Conservation (phyloP, 2,329 filamentous ascomycete species). For the Penicillium sp. region DNA sequence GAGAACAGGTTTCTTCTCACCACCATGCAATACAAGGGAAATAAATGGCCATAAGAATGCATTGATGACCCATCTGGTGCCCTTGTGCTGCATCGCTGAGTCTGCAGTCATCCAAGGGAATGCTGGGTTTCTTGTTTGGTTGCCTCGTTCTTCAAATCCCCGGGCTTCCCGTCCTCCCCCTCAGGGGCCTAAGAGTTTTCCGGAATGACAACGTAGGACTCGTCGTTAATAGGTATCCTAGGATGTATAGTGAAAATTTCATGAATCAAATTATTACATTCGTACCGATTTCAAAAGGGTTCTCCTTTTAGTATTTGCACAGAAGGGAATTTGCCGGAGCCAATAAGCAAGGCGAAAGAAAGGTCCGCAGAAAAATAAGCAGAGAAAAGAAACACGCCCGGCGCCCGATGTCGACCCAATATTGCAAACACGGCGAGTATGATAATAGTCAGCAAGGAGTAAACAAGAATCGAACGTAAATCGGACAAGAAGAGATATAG, state of each 20-base stretch:
- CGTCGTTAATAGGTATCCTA: not conserved
- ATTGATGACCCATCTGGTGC: not conserved
- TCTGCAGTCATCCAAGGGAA: not conserved
- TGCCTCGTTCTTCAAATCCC: not conserved
- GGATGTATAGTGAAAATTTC: not conserved
- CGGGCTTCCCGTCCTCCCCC: not conserved
- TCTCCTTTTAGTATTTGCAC: not conserved
- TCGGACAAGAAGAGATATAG: not conserved
- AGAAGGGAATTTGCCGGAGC: not conserved
- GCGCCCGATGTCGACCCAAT: not conserved
- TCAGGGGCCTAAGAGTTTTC: not conserved
- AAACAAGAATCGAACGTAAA: not conserved
- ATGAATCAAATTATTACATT: not conserved
- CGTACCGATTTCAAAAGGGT: not conserved
- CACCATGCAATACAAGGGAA: not conserved
- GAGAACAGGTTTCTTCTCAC: not conserved
- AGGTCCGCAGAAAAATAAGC: not conserved
- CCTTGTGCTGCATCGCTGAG: not conserved
- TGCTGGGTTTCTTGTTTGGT: not conserved
- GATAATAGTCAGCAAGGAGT: not conserved
- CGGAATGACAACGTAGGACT: too few species aligned
- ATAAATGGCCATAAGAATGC: not conserved
- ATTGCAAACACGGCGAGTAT: not conserved
- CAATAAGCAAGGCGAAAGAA: not conserved
- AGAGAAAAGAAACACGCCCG: not conserved